phyloP scores from a whole-genome alignment of 345 rosid genomes.

The Mangifera indica region DNA sequence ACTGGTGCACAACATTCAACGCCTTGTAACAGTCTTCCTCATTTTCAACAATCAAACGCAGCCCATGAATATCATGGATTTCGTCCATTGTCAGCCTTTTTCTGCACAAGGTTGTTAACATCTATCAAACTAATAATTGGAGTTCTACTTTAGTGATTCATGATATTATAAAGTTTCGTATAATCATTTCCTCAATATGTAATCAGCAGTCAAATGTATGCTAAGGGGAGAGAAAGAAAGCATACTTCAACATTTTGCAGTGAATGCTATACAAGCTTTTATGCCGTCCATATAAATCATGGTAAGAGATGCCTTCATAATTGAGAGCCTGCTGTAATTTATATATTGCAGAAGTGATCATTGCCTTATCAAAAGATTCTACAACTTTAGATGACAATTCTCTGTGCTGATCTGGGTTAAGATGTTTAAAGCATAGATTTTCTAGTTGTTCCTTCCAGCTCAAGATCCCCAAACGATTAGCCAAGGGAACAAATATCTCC shows the following conservation, averaged over 20 bases:
- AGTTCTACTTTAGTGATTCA: neutral
- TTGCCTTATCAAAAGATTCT: constrained; percentile 70
- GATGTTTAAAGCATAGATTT: constrained; percentile 88
- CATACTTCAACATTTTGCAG: constrained; percentile 89
- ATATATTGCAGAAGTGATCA: constrained; percentile 63
- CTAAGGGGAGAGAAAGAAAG: constrained; percentile 15
- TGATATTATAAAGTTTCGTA: neutral
- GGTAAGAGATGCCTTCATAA: constrained; percentile 56
- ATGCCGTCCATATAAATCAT: constrained; percentile 73
- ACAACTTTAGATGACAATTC: constrained; percentile 68
- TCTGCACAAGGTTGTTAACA: constrained; percentile 41
- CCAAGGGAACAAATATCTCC: constrained; percentile 88
- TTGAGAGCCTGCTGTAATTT: constrained; percentile 70
- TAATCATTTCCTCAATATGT: neutral
- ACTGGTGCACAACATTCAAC: constrained; percentile 56
- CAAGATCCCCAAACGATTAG: constrained; percentile 81
- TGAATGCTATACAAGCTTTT: constrained; percentile 93
- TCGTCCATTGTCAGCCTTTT: constrained; percentile 81
- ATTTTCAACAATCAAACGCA: constrained; percentile 80
- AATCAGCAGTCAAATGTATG: no score
- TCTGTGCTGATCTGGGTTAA: constrained; percentile 68
- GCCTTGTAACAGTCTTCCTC: constrained; percentile 84
- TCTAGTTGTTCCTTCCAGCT: constrained; percentile 91
- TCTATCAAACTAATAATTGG: neutral
- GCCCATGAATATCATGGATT: constrained; percentile 92